Evolutionary conservation across 345 rosid species (phyloP).

Genomic region (Brassica juncea): DNA sequence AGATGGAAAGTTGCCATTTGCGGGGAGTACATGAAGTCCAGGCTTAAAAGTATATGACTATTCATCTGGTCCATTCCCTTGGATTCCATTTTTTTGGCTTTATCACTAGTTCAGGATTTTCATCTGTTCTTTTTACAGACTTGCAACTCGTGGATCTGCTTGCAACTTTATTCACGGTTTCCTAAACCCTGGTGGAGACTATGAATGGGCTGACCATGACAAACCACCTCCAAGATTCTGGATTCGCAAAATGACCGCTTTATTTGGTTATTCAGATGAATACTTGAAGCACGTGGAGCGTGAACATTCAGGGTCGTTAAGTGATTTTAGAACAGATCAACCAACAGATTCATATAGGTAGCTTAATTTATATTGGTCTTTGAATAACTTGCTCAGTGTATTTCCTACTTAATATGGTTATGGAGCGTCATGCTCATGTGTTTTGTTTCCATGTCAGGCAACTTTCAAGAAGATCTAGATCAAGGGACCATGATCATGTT

Average conservation of each 20-base stretch:
- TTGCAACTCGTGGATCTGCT: conserved; percentile 85
- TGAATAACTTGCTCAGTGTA: neutral
- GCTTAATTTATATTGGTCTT: neutral
- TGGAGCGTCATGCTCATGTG: conserved; percentile 17
- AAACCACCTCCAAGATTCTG: conserved; percentile 92
- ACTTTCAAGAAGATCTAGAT: conserved; percentile 52
- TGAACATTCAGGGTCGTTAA: conserved; percentile 39
- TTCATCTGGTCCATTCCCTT: conserved; percentile 10
- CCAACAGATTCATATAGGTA: conserved; percentile 51
- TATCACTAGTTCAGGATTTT: conserved; percentile 18
- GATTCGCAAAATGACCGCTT: conserved; percentile 72
- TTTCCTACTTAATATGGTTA: conserved; percentile 7
- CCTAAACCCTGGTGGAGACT: conserved; percentile 96
- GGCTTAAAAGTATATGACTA: conserved; percentile 56
- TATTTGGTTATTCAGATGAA: conserved; percentile 77
- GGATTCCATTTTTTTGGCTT: conserved; percentile 8
- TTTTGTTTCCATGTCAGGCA: conserved; percentile 44
- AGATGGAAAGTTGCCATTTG: conserved; percentile 97
- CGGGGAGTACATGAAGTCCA: conserved; percentile 90
- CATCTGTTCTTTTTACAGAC: conserved; percentile 45
- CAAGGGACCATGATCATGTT: conserved; percentile 42
- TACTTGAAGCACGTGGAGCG: conserved; percentile 46
- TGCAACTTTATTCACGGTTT: conserved; percentile 98
- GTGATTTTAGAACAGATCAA: conserved; percentile 37
- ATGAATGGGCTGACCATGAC: conserved; percentile 98